phyloP scores from a whole-genome alignment of 1,284 basidiomycete genomes.

The Austroboletus novae-zelandiae region DNA sequence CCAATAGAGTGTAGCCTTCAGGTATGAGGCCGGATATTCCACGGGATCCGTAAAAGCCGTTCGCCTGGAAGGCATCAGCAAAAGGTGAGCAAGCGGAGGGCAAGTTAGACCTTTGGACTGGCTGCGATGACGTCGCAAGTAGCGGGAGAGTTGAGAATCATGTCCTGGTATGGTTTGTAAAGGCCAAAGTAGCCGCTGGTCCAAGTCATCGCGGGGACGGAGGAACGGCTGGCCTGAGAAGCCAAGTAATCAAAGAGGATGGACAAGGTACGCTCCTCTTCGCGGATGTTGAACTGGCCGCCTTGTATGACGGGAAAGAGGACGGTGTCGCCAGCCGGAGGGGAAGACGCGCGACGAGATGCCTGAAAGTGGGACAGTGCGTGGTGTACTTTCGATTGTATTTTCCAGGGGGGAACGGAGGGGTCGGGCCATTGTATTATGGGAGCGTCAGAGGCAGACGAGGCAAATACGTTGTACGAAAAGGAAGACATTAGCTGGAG shows the following conservation, averaged over 20 bases:
- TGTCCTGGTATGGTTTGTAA: conserved; percentile 77
- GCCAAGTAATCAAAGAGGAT: conserved; percentile 53
- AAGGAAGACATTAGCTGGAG: conserved; percentile 69
- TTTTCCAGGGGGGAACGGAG: conserved; percentile 55
- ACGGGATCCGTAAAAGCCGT: conserved; percentile 90
- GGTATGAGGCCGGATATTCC: conserved; percentile 93
- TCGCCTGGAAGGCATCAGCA: conserved; percentile 58
- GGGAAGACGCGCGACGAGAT: conserved; percentile 32
- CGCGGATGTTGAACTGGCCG: conserved; percentile 77
- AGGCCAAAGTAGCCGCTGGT: conserved; percentile 97
- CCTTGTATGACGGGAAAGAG: conserved; percentile 84
- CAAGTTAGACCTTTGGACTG: conserved; percentile 68
- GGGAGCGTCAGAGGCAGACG: conserved; percentile 34
- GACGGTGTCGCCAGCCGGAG: conserved; percentile 45
- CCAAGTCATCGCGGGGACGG: conserved; percentile 59
- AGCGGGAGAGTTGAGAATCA: conserved; percentile 62
- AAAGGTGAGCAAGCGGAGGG: neutral
- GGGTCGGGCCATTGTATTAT: conserved; percentile 59
- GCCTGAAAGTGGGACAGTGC: conserved; percentile 53
- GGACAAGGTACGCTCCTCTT: conserved; percentile 72
- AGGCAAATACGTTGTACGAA: conserved; percentile 55
- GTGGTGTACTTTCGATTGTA: conserved; percentile 50
- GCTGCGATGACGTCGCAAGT: conserved; percentile 81
- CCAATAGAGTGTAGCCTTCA: conserved; percentile 90
- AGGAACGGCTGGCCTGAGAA: conserved; percentile 10